Evolutionary conservation across 2,329 filamentous ascomycete species (phyloP).

Genomic region (Bipolaris oryzae): DNA sequence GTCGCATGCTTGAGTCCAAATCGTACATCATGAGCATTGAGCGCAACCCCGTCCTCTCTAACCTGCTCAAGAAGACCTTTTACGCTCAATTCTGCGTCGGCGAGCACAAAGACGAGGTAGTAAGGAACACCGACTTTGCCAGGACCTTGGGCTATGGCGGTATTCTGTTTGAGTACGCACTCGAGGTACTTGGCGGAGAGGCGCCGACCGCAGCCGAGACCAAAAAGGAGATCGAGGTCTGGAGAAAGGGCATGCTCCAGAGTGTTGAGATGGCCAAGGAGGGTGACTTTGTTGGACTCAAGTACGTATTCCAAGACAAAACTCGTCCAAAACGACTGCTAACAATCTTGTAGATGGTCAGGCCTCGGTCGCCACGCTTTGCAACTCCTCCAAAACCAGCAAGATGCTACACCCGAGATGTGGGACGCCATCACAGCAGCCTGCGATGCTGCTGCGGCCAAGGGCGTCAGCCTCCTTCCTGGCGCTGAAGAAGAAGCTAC

Average conservation of each 20-base stretch:
- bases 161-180: slow-evolving; percentile 83
- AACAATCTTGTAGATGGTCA: slow-evolving; percentile 64
- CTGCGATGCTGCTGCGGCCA: slow-evolving; percentile 71
- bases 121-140: slow-evolving; percentile 62
- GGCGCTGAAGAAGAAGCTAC: slow-evolving; percentile 84
- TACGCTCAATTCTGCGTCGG: slow-evolving; percentile 93
- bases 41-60: slow-evolving; percentile 72
- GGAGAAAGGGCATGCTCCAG: slow-evolving; percentile 75
- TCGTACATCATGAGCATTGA: slow-evolving; percentile 74
- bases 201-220: slow-evolving; percentile 61
- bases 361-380: slow-evolving; percentile 79
- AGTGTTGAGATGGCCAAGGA: slow-evolving; percentile 65
- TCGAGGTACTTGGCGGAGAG: slow-evolving; percentile 74
- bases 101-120: slow-evolving; percentile 72
- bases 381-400: slow-evolving; percentile 66
- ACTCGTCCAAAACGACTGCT: slow-evolving; percentile 11
- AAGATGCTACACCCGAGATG: slow-evolving; percentile 68
- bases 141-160: slow-evolving; percentile 83
- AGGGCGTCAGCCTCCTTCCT: slow-evolving; percentile 76
- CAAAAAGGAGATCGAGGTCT: slow-evolving; percentile 68
- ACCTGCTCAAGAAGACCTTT: slow-evolving; percentile 78
- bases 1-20: slow-evolving; percentile 70
- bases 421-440: slow-evolving; percentile 73
- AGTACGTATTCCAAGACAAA: slow-evolving; percentile 42
- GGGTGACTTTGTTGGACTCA: slow-evolving; percentile 62